phyloP scores from a whole-genome alignment of 139 green algal species.

The Chlorokybus atmophyticus region DNA sequence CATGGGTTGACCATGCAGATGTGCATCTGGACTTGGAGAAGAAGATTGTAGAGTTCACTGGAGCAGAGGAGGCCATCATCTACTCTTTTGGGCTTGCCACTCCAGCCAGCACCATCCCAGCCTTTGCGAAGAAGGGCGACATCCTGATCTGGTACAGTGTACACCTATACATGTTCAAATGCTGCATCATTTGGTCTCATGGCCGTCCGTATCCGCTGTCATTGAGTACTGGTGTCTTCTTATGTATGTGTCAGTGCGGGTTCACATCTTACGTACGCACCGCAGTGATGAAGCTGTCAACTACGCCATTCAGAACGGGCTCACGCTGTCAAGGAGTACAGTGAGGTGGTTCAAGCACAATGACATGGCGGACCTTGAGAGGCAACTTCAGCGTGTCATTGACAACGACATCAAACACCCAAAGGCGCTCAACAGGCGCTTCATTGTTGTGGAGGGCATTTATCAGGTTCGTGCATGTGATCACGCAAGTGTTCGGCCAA shows the following conservation, averaged over 20 bases:
- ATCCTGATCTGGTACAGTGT: constrained; percentile 52
- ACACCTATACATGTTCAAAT: too few relatives aligned
- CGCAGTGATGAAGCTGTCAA: constrained; percentile 34
- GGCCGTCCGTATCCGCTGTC: too few relatives aligned
- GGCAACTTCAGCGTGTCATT: constrained; percentile 38
- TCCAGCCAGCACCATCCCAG: constrained; percentile 71
- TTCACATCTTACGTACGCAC: too few relatives aligned
- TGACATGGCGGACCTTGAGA: constrained; percentile 73
- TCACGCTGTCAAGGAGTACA: constrained; percentile 39
- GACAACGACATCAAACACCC: constrained; percentile 7
- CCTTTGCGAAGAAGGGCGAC: constrained; percentile 79
- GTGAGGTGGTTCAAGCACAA: constrained; percentile 87
- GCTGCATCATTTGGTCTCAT: too few relatives aligned
- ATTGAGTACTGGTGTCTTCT: too few relatives aligned
- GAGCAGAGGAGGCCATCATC: constrained; percentile 69
- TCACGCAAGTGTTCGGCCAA: too few relatives aligned
- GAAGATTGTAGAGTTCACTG: constrained; percentile 62
- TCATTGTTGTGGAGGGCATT: constrained; percentile 89
- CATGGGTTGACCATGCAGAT: constrained; percentile 15
- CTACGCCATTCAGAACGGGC: constrained; percentile 71
- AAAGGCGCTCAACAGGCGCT: constrained; percentile 66
- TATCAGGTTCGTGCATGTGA: too few relatives aligned
- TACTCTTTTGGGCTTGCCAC: constrained; percentile 92
- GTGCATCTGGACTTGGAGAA: constrained; percentile 67
- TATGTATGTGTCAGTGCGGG: background rate